phyloP scores from a whole-genome alignment of 2,329 filamentous ascomycete species.

The Sphaerostilbella broomeana region DNA sequence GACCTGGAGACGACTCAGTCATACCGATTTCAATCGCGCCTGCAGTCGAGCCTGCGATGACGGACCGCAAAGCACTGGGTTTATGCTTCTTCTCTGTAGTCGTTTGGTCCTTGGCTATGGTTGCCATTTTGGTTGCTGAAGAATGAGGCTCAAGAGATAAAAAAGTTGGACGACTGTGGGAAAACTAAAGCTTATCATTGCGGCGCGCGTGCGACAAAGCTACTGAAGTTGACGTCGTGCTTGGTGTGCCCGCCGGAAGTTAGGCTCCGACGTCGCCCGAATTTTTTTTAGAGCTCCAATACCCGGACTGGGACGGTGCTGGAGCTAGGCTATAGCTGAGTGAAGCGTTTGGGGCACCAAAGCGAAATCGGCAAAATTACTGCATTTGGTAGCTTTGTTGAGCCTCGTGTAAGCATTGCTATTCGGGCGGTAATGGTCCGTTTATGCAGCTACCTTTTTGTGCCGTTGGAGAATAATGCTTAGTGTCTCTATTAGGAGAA shows the following conservation, averaged over 20 bases:
- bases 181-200: not conserved
- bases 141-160: not conserved
- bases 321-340: not conserved
- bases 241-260: slow-evolving; percentile 9
- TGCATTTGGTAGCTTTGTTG: too few relatives aligned
- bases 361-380: slow-evolving; percentile 12
- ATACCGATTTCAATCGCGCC: slow-evolving; percentile 89
- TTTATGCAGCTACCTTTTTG: not conserved
- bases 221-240: too few relatives aligned
- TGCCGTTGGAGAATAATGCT: too few relatives aligned
- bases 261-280: slow-evolving; percentile 14
- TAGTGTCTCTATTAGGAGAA: too few relatives aligned
- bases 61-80: slow-evolving; percentile 79
- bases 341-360: too few relatives aligned
- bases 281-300: too few relatives aligned
- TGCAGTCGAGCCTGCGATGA: slow-evolving; percentile 87
- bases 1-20: slow-evolving; percentile 15
- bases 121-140: slow-evolving; percentile 22
- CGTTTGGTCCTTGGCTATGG: slow-evolving; percentile 19
- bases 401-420: too few relatives aligned
- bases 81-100: slow-evolving; percentile 33
- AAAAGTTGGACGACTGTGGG: not conserved
- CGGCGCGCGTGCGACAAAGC: too few relatives aligned
- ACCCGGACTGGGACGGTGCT: slow-evolving; percentile 1
- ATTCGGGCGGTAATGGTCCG: not conserved